Evolutionary conservation across 2,329 filamentous ascomycete species (phyloP), one percentile per base, ranked within the genome.

Genomic region (Colletotrichum euphorbiae): DNA sequence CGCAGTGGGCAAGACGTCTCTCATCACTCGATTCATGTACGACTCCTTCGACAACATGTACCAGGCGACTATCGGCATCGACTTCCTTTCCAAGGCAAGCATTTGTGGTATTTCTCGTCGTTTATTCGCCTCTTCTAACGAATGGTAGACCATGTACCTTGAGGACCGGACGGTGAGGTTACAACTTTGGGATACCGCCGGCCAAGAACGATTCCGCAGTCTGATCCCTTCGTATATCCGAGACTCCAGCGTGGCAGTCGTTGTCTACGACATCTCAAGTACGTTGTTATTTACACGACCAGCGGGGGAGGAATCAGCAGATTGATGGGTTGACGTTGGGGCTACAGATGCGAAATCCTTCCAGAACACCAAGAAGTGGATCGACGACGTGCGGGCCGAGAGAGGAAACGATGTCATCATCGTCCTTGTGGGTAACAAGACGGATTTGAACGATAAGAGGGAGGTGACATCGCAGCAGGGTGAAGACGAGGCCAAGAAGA

Each of bases 1-100:
- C 60, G 72, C 79, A 98, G 96, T 99, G 75, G 96, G 96, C 79
- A 99, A 99, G 85, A 99, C 96, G 36, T 99, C 96, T 70, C 84
- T 99, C 75, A 99, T 99, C 80, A 99, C 96, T 73, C 91, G 96
- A 72, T 99, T 99, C 86, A 99, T 99, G 96, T 99, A 99, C 87
- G 96, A 99, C 82, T 98, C 96, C 54, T 99, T 99, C 85, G 96
- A 99, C 86, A 98, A 97, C 83, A 98, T 95, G 87, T 99, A 99
- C 84, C 96, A 99, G 83, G 96, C 96, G 66, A 99, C 96, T 43
- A 98, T 99, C 78, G 96, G 96, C 77, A 99, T 99, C 84, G 96
- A 99, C 83, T 99, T 99, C 79, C 89, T 99, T 73, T 98, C 94
- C 77, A 99, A 99, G 91, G 93, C 93, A 85, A 79, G 74, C 28